A percentile compares a stretch with the other conserved stretches of the same genome.
Conservation (phyloP, 2,329 filamentous ascomycete species). For the Xylaria sp. region DNA sequence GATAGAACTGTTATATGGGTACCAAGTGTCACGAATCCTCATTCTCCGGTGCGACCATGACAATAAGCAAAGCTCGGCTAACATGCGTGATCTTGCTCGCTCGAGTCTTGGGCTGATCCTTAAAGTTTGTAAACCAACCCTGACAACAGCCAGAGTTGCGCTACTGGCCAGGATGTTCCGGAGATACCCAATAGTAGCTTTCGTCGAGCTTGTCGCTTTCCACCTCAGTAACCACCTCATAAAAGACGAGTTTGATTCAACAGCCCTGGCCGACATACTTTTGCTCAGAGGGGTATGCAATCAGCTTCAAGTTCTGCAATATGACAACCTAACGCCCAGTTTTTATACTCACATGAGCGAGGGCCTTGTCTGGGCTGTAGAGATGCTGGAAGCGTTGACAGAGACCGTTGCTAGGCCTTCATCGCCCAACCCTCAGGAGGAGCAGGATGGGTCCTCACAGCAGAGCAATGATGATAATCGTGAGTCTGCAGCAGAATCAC, state of each 20-base stretch:
- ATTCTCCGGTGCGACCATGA: slow-evolving; percentile 35
- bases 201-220: slow-evolving; percentile 38
- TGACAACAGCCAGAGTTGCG: slow-evolving; percentile 31
- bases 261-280: slow-evolving; percentile 16
- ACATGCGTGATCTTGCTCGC: slow-evolving; percentile 34
- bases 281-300: slow-evolving; percentile 27
- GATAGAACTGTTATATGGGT: slow-evolving; percentile 39
- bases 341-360: slow-evolving; percentile 29
- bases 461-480: slow-evolving; percentile 5
- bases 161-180: slow-evolving; percentile 36
- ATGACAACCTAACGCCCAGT: slow-evolving; percentile 20
- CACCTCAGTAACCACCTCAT: slow-evolving; percentile 12
- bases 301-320: slow-evolving; percentile 24
- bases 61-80: slow-evolving; percentile 23
- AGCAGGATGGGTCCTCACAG: background rate
- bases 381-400: slow-evolving; percentile 22
- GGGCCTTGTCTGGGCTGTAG: slow-evolving; percentile 29
- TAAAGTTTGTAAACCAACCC: slow-evolving; percentile 22
- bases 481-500: background rate
- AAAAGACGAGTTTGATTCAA: slow-evolving; percentile 4
- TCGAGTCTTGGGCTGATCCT: slow-evolving; percentile 34
- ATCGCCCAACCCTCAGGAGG: background rate
- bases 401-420: slow-evolving; percentile 3
- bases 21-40: slow-evolving; percentile 40
- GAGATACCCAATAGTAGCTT: slow-evolving; percentile 37